A percentile compares a stretch with the other conserved stretches of the same genome.
Conservation (phyloP, 2,329 filamentous ascomycete species). For the Penicillium sp. region DNA sequence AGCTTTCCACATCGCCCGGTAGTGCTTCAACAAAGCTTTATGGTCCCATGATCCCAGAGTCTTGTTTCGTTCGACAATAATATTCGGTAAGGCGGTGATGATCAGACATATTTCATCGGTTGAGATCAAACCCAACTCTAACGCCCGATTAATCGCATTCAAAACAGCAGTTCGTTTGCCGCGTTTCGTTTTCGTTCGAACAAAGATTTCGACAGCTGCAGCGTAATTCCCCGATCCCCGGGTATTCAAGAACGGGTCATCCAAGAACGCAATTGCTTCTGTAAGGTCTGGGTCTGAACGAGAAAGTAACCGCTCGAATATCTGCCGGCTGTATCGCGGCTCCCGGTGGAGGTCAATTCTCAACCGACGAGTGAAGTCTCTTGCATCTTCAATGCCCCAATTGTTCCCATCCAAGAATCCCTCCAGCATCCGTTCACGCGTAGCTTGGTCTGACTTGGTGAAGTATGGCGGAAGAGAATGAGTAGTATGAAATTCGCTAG, state of each 20-base stretch:
- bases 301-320: conserved; percentile 35
- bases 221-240: conserved; percentile 39
- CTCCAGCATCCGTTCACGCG: conserved; percentile 16
- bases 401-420: conserved; percentile 20
- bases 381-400: conserved; percentile 31
- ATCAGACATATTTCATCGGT: conserved; percentile 36
- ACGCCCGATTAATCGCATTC: conserved; percentile 28
- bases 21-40: conserved; percentile 24
- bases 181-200: conserved; percentile 18
- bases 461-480: not conserved
- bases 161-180: conserved; percentile 26
- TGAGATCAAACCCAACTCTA: conserved; percentile 39
- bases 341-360: conserved; percentile 37
- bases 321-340: conserved; percentile 37
- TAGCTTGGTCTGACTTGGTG: not conserved
- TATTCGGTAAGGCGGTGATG: conserved; percentile 28
- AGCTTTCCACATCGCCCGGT: conserved; percentile 39
- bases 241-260: conserved; percentile 39
- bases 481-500: conserved; percentile 8
- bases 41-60: conserved; percentile 16
- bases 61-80: conserved; percentile 17
- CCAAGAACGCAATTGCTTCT: conserved; percentile 35
- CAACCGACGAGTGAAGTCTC: conserved; percentile 28
- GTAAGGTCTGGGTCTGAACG: conserved; percentile 13
- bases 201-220: conserved; percentile 29